phyloP scores from a whole-genome alignment of 163 green algal genomes.

The Coccomyxa subellipsoidea region DNA sequence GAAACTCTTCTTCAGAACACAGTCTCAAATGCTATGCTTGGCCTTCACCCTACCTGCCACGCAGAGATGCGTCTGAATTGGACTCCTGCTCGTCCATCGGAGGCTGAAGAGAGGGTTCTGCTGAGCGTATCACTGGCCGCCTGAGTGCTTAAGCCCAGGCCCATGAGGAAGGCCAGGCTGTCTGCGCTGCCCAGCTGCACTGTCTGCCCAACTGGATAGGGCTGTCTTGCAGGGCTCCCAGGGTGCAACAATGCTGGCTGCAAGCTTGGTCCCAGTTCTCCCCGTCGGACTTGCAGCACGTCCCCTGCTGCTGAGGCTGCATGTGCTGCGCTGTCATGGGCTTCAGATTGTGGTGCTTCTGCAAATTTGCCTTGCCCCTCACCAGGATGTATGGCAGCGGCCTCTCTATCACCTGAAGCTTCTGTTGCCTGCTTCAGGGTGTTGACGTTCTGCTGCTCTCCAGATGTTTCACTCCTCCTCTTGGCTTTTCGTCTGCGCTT shows the following conservation, averaged over 20 bases:
- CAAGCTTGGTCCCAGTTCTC: neutral
- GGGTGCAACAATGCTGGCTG: neutral
- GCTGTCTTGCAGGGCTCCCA: neutral
- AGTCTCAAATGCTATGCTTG: too few species aligned
- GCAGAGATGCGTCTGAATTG: neutral
- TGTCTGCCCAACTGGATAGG: neutral
- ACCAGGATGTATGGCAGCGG: too few species aligned
- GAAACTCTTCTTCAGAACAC: too few species aligned
- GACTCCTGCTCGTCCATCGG: neutral
- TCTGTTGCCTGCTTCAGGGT: too few species aligned
- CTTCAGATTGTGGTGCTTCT: too few species aligned
- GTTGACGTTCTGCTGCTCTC: neutral
- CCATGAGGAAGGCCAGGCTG: neutral
- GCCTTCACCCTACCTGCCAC: too few species aligned
- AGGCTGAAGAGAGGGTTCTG: neutral
- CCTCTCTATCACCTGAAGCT: too few species aligned
- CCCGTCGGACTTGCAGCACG: neutral
- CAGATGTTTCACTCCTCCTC: neutral
- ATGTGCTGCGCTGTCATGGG: too few species aligned
- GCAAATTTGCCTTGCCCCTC: too few species aligned
- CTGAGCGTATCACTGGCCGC: neutral
- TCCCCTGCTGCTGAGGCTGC: too few species aligned
- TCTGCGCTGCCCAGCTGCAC: neutral
- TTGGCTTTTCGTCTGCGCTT: neutral
- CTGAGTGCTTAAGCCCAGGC: neutral